A percentile compares a stretch with the other conserved stretches of the same genome.
Conservation (phyloP, 495 filamentous ascomycete species). For the Xylaria flabelliformis region DNA sequence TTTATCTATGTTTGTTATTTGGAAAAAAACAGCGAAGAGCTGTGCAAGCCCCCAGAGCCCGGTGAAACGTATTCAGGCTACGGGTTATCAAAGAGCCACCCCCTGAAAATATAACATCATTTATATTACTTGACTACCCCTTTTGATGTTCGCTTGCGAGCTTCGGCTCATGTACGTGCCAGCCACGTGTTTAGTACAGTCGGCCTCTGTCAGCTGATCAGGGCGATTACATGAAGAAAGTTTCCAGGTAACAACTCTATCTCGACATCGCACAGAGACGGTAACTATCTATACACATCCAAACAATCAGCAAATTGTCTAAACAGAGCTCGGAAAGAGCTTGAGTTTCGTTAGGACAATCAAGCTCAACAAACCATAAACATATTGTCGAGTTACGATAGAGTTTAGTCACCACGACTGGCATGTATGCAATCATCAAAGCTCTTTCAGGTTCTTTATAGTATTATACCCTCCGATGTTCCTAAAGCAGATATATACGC, state of each 20-base stretch:
- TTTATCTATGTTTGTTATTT: neutral
- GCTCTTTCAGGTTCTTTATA: conserved; percentile 26
- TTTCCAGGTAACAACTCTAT: neutral
- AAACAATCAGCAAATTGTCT: neutral
- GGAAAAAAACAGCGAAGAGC: neutral
- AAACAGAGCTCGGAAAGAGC: neutral
- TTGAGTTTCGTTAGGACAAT: neutral
- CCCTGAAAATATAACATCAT: neutral
- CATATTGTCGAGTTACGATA: neutral
- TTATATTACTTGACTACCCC: neutral
- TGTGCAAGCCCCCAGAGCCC: neutral
- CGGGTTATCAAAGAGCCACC: neutral
- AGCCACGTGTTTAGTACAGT: neutral
- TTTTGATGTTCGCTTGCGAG: neutral
- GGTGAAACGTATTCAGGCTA: neutral
- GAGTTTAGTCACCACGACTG: neutral
- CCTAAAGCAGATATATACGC: conserved; percentile 32
- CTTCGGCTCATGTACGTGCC: neutral
- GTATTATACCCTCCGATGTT: conserved; percentile 42
- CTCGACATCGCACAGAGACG: neutral
- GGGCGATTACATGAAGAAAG: neutral
- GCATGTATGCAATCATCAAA: too few species aligned
- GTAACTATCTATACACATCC: neutral
- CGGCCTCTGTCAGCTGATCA: neutral
- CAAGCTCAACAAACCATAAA: neutral